Percentiles rank a stretch among this genome's conserved stretches.
Evolutionary conservation across 2,329 filamentous ascomycete genomes (phyloP).

Genomic region (Scleromitrula shiraiana): DNA sequence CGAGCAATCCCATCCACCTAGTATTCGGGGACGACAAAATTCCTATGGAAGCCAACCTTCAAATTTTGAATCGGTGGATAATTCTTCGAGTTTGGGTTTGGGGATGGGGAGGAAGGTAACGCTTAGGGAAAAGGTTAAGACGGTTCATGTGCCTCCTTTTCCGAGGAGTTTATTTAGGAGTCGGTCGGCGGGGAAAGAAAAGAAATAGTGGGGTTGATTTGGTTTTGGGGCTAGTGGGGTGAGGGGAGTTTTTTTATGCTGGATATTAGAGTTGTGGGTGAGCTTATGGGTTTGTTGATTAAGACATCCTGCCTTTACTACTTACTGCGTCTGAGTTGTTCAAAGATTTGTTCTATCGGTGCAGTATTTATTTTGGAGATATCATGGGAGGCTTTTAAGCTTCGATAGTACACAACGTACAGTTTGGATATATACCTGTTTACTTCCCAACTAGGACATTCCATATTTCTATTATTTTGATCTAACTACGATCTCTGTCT

Average conservation of each 20-base stretch:
- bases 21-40: conserved; percentile 5
- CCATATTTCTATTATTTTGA: too few relatives aligned
- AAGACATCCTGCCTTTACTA: not conserved
- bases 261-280: not conserved
- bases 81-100: not conserved
- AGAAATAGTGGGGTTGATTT: conserved; percentile 1
- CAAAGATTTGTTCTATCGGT: too few relatives aligned
- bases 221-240: too few relatives aligned
- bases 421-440: too few relatives aligned
- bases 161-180: conserved; percentile 6
- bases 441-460: too few relatives aligned
- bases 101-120: not conserved
- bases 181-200: conserved; percentile 6
- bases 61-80: not conserved
- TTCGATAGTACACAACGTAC: too few relatives aligned
- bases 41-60: conserved; percentile 1
- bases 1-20: conserved; percentile 2
- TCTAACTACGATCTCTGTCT: too few relatives aligned
- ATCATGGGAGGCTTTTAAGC: too few relatives aligned
- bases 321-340: too few relatives aligned
- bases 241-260: too few relatives aligned
- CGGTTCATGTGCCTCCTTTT: conserved; percentile 8
- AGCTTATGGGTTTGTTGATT: not conserved
- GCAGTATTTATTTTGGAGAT: too few relatives aligned
- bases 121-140: conserved; percentile 5